These are phyloP conservation scores for Physcomitrium patens DNA, from an alignment of 225 moss, liverwort and hornwort species.

Conservation along the genomic window DNA sequence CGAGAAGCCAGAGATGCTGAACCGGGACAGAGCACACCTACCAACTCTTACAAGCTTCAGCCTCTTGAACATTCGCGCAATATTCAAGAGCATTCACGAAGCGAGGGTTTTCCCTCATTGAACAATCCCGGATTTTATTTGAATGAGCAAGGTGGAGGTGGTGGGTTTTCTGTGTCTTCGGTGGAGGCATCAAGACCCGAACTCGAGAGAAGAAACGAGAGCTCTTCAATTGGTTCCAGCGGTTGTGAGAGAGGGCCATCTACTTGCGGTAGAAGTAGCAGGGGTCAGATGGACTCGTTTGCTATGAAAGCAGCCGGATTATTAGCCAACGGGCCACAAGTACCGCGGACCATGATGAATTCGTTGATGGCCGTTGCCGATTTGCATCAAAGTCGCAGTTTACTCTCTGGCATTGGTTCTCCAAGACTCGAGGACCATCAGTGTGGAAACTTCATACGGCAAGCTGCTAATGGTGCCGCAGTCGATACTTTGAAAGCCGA, in stretches of 20 bases:
- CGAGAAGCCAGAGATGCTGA: constrained; percentile 44
- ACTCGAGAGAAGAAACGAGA: constrained; percentile 53
- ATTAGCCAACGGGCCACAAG: constrained; percentile 39
- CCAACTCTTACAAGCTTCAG: constrained; percentile 43
- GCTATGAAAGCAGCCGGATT: constrained; percentile 39
- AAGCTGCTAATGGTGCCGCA: constrained; percentile 51
- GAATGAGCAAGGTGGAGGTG: constrained; percentile 47
- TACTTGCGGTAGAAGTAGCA: constrained; percentile 43
- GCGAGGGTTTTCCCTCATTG: constrained; percentile 53
- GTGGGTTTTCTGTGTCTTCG: constrained; percentile 35
- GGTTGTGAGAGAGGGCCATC: constrained; percentile 42
- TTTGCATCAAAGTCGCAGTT: constrained; percentile 59
- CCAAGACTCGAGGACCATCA: constrained; percentile 54
- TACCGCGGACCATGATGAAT: constrained; percentile 60
- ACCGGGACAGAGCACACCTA: constrained; percentile 35
- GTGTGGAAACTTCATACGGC: constrained; percentile 50
- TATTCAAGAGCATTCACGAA: constrained; percentile 50
- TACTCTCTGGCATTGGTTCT: constrained; percentile 40
- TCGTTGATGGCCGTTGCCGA: constrained; percentile 69
- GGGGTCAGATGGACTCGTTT: constrained; percentile 45
- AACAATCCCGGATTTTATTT: constrained; percentile 43
- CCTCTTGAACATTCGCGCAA: constrained; percentile 47
- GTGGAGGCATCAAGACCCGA: constrained; percentile 44
- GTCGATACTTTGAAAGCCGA: constrained; percentile 52
- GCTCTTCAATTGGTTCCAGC: constrained; percentile 27